Evolutionary conservation across 805 yeast genomes (phyloP).

Genomic region (Saccharomycopsis capsularis): DNA sequence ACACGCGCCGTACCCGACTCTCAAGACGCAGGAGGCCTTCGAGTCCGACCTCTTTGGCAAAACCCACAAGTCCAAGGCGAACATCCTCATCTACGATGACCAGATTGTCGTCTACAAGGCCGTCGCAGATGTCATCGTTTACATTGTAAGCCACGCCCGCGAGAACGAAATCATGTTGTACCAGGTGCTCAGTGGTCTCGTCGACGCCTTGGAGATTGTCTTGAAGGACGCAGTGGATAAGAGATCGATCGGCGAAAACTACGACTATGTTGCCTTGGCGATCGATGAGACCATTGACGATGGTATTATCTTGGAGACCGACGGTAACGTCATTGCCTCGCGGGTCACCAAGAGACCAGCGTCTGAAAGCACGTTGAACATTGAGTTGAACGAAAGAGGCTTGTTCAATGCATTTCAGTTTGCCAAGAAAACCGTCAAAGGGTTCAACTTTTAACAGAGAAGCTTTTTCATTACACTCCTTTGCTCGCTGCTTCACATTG

Average conservation of each 20-base stretch:
- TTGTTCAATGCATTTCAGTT: constrained; percentile 80
- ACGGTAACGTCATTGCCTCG: constrained; percentile 76
- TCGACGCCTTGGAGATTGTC: constrained; percentile 74
- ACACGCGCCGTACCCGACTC: constrained; percentile 31
- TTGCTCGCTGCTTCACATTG: too few species aligned
- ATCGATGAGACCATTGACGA: constrained; percentile 92
- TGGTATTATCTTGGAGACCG: constrained; percentile 87
- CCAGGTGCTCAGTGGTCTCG: constrained; percentile 68
- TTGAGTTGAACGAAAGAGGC: constrained; percentile 69
- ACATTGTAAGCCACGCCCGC: constrained; percentile 63
- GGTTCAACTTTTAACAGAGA: constrained; percentile 24
- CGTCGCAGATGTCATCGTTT: constrained; percentile 64
- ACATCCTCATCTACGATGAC: constrained; percentile 71
- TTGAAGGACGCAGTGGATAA: constrained; percentile 68
- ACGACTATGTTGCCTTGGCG: constrained; percentile 78
- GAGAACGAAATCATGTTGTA: constrained; percentile 83
- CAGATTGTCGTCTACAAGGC: constrained; percentile 84
- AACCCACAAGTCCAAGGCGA: constrained; percentile 75
- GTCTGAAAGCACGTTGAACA: constrained; percentile 51
- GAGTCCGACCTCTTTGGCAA: constrained; percentile 67
- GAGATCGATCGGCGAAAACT: constrained; percentile 68
- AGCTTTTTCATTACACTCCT: too few species aligned
- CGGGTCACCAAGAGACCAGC: constrained; percentile 87
- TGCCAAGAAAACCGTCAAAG: constrained; percentile 60
- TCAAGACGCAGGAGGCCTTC: constrained; percentile 66